Percentiles rank a stretch among this genome's conserved stretches.
Evolutionary conservation across 139 green algal genomes (phyloP).

Genomic region (Mychonastes homosphaera): DNA sequence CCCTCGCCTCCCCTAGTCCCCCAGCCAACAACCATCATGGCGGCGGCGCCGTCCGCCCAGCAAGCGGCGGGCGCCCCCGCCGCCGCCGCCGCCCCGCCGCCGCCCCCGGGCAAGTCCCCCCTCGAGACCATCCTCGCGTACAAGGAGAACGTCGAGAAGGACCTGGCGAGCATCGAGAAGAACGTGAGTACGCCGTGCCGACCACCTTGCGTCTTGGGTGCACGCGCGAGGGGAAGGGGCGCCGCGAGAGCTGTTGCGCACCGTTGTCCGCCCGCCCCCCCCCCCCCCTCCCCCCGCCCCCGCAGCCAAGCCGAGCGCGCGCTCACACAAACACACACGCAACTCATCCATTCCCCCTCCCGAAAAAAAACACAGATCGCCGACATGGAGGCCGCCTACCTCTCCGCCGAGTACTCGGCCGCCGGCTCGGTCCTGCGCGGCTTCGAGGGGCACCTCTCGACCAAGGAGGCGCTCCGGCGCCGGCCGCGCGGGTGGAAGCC

Average conservation of each 20-base stretch:
- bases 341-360: background rate
- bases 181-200: constrained; percentile 1
- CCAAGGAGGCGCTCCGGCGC: constrained; percentile 51
- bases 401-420: constrained; percentile 47
- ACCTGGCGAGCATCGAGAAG: constrained; percentile 11
- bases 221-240: background rate
- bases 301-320: background rate
- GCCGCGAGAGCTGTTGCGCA: background rate
- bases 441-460: constrained; percentile 63
- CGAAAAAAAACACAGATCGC: constrained; percentile 41
- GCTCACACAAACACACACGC: background rate
- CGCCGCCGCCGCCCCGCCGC: too few species aligned
- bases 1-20: too few species aligned
- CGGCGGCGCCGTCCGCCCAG: too few species aligned
- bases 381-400: constrained; percentile 51
- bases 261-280: too few species aligned
- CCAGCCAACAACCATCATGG: too few species aligned
- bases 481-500: constrained; percentile 45
- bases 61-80: too few species aligned
- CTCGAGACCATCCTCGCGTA: constrained; percentile 21
- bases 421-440: constrained; percentile 54
- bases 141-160: constrained; percentile 12
- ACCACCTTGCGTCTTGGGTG: background rate
- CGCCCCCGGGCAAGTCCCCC: too few species aligned
- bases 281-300: background rate